Base-by-base conservation (phyloP, 345 rosid species). In the Acer yangbiense region DNA sequence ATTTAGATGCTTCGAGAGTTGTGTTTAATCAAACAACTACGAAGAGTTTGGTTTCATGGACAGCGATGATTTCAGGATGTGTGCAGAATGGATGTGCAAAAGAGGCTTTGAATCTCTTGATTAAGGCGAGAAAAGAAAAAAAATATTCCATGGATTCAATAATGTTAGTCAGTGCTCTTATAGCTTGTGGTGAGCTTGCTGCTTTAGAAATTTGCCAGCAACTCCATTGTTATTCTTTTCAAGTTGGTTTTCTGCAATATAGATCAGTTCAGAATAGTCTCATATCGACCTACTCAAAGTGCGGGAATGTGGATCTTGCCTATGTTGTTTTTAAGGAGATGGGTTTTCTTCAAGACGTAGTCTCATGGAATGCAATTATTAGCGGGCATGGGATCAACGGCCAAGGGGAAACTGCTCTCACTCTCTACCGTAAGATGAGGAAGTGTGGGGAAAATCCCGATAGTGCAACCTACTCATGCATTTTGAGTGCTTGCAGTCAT, bases 321-420 rank as follows among this genome's bases (percentile, higher is more conserved):
- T 12, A 76, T 20, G 11, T 20, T 62, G 78, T 62, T 32, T 86
- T 85, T 35, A 20, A 80, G 71, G 86, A 86, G 73, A 83, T 80
- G 88, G 82, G 82, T 67, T 69, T 20, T 75, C 86, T 77, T 71
- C 77, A n/a, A 54, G 69, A 85, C 82, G 61, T 69, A 46, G 83
- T 80, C 55, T 84, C 88, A 61, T 89, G 92, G 90, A 89, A 86
- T 78, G 87, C 87, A 46, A 77, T 87, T 32, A 70, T 89, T 69
- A 69, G 76, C 66, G 87, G 88, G n/a, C 78, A 83, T 32, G 82
- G 87, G 61, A 55, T 85, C 61, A 84, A 85, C 76, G 83, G 87
- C 65, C 32, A 60, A 1, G 86, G 82, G 66, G 90, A 83, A 77
- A 35, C 73, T 74, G 83, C 87, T 75, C 81, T 87, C 41, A 50